Evolutionary conservation across 768 basidiomycete species (phyloP).

Genomic region (Filobasidium floriforme): DNA sequence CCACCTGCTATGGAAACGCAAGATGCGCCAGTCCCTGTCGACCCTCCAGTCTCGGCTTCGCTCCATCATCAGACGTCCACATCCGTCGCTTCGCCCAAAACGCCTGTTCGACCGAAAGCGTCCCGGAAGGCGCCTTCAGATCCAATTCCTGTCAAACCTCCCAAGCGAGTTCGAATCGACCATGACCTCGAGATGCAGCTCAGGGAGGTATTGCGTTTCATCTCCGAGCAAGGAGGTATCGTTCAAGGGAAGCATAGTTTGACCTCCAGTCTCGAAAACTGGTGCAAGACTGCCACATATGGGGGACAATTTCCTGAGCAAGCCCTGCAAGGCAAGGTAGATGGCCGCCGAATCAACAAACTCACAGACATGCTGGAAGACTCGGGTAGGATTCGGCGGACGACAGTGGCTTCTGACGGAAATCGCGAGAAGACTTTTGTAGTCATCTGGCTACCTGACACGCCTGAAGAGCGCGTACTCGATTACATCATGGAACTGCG

Average conservation of each 20-base stretch:
- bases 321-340: conserved; percentile 28
- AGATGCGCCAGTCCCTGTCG: too few relatives aligned
- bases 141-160: background rate
- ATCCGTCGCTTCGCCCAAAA: too few relatives aligned
- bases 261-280: background rate
- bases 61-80: too few relatives aligned
- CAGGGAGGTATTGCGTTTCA: conserved; percentile 58
- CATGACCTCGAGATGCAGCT: background rate
- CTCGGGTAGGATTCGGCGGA: conserved; percentile 61
- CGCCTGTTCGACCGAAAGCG: too few relatives aligned
- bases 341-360: conserved; percentile 48
- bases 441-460: conserved; percentile 60
- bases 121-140: too few relatives aligned
- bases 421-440: conserved; percentile 59
- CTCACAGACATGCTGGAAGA: conserved; percentile 57
- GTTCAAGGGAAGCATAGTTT: conserved; percentile 52
- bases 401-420: conserved; percentile 56
- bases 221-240: conserved; percentile 63
- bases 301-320: conserved; percentile 27
- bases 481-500: conserved; percentile 44
- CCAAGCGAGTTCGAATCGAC: background rate
- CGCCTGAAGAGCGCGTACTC: conserved; percentile 53
- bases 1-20: too few relatives aligned
- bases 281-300: background rate
- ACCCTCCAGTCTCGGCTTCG: too few relatives aligned